phyloP scores from a whole-genome alignment of 2,329 filamentous ascomycete species.

The Botrytis deweyae region DNA sequence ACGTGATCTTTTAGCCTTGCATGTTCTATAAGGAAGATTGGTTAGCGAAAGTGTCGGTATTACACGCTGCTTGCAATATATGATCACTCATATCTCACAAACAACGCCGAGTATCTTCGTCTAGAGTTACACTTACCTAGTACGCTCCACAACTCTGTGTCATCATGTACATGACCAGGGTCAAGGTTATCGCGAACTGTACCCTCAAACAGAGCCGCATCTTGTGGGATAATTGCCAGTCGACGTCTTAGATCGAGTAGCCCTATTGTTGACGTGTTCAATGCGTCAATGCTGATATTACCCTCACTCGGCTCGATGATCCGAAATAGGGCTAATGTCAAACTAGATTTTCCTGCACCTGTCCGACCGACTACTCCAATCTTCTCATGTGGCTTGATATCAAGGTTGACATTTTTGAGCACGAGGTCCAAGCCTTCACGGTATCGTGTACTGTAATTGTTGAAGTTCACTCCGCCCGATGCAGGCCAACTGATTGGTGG shows the following conservation, averaged over 20 bases:
- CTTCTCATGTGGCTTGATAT: conserved; percentile 96
- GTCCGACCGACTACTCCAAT: conserved; percentile 96
- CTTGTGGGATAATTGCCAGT: conserved; percentile 95
- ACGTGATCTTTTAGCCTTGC: conserved; percentile 92
- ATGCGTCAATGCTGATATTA: conserved; percentile 80
- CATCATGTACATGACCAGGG: conserved; percentile 90
- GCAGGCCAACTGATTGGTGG: conserved; percentile 91
- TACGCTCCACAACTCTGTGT: conserved; percentile 95
- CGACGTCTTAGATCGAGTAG: conserved; percentile 84
- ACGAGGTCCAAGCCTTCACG: conserved; percentile 86
- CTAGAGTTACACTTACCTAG: conserved; percentile 62
- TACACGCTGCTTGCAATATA: conserved; percentile 32
- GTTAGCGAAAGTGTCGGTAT: conserved; percentile 42
- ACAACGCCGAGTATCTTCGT: conserved; percentile 23
- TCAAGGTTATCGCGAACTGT: conserved; percentile 94
- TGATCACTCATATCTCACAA: conserved; percentile 35
- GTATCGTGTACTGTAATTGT: conserved; percentile 93
- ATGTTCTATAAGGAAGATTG: conserved; percentile 62
- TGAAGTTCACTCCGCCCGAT: conserved; percentile 83
- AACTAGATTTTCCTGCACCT: conserved; percentile 90
- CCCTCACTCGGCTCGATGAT: conserved; percentile 87
- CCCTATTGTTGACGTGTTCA: conserved; percentile 89
- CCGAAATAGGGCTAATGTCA: conserved; percentile 90
- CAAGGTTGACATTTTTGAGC: conserved; percentile 85
- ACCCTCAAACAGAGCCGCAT: conserved; percentile 92